Evolutionary conservation across 768 basidiomycete genomes (phyloP).

Genomic region (Tricholoma matsutake): DNA sequence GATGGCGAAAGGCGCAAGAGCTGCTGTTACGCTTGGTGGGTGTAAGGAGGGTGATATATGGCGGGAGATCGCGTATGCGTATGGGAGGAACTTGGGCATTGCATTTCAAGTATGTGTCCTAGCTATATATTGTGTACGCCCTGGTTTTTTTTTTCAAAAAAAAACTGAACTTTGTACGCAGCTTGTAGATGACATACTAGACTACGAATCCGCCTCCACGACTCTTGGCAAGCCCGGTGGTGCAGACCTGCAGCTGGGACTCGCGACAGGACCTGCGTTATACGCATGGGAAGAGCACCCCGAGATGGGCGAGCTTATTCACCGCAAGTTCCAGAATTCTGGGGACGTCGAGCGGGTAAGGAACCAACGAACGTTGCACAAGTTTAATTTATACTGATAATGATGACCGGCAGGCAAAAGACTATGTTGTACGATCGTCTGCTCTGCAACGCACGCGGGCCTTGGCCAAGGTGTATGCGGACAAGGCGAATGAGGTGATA

Average conservation of each 20-base stretch:
- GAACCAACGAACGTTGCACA: slow-evolving; percentile 5
- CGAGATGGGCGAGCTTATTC: slow-evolving; percentile 83
- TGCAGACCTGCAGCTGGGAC: slow-evolving; percentile 77
- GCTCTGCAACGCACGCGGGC: slow-evolving; percentile 80
- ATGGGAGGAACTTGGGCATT: slow-evolving; percentile 89
- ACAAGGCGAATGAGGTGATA: slow-evolving; percentile 74
- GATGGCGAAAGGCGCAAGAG: slow-evolving; percentile 89
- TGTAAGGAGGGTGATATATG: slow-evolving; percentile 78
- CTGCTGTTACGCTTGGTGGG: slow-evolving; percentile 87
- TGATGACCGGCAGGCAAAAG: slow-evolving; percentile 54
- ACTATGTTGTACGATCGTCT: slow-evolving; percentile 70
- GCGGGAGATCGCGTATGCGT: slow-evolving; percentile 96
- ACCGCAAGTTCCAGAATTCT: slow-evolving; percentile 71
- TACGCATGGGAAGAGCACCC: slow-evolving; percentile 95
- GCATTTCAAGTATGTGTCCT: slow-evolving; percentile 99
- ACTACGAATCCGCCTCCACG: slow-evolving; percentile 77
- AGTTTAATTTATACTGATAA: too few species aligned
- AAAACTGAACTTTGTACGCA: too few species aligned
- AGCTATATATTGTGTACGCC: too few species aligned
- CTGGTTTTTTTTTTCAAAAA: too few species aligned
- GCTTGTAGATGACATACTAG: slow-evolving; percentile 95
- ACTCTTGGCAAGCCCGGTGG: slow-evolving; percentile 90
- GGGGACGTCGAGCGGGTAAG: slow-evolving; percentile 87
- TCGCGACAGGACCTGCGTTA: slow-evolving; percentile 91
- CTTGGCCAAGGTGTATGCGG: slow-evolving; percentile 75